Conservation (phyloP, 1,284 basidiomycete species). For the Filobasidium uniguttulatum region DNA sequence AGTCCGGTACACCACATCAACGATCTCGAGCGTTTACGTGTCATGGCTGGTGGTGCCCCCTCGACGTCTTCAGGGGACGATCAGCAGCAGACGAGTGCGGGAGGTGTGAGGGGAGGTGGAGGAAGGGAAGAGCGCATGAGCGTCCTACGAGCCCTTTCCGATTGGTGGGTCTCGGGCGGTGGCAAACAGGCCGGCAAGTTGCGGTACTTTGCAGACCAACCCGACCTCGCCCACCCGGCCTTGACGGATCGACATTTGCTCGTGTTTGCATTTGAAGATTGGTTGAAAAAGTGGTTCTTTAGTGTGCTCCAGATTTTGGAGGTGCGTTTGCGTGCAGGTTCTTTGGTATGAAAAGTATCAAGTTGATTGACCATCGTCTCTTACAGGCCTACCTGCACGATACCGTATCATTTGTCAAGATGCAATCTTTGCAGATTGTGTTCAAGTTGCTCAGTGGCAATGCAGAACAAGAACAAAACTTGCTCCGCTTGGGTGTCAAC, state of each 20-base stretch:
- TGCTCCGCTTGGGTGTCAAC: conserved; percentile 82
- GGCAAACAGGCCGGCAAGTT: conserved; percentile 58
- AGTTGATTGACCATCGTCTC: too few species aligned
- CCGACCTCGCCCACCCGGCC: conserved; percentile 48
- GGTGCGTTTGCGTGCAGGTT: conserved; percentile 36
- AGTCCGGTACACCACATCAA: conserved; percentile 80
- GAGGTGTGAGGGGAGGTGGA: conserved; percentile 39
- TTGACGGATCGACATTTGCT: conserved; percentile 63
- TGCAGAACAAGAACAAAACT: conserved; percentile 94
- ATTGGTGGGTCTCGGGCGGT: conserved; percentile 94
- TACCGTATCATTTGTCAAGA: conserved; percentile 74
- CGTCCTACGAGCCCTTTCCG: conserved; percentile 75
- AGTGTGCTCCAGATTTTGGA: conserved; percentile 80
- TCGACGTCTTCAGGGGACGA: too few species aligned
- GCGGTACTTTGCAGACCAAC: conserved; percentile 87
- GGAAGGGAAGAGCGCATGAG: conserved; percentile 75
- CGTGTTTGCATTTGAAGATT: conserved; percentile 88
- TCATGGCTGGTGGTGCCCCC: conserved; percentile 62
- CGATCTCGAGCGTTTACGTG: conserved; percentile 59
- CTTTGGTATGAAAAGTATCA: conserved; percentile 13
- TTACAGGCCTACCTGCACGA: conserved; percentile 66
- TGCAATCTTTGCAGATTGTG: conserved; percentile 59
- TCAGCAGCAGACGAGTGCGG: conserved; percentile 20
- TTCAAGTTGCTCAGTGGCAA: conserved; percentile 72
- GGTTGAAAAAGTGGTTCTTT: conserved; percentile 95